These are phyloP conservation scores for Penicillium goetzii DNA, from an alignment of 495 filamentous ascomycete genomes.

Conservation along the genomic window DNA sequence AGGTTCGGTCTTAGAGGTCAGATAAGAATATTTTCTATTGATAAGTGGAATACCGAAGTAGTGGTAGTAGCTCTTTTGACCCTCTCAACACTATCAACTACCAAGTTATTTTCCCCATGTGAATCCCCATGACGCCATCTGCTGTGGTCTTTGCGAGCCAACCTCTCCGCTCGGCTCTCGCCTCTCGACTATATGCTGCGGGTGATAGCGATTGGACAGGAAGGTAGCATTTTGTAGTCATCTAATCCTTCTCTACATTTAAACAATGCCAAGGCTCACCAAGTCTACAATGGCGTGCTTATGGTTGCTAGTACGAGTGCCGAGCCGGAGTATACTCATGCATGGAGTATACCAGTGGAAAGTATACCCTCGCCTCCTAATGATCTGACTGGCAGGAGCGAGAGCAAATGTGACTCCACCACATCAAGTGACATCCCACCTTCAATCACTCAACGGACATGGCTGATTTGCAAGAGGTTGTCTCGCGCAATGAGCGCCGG, in stretches of 20 bases:
- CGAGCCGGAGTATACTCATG: background rate
- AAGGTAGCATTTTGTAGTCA: background rate
- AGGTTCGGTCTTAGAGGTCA: too few relatives aligned
- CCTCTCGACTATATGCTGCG: slow-evolving; percentile 20
- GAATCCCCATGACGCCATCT: slow-evolving; percentile 22
- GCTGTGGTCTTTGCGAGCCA: slow-evolving; percentile 7
- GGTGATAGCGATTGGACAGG: background rate
- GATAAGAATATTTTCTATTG: too few relatives aligned
- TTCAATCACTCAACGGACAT: background rate
- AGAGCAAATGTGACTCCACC: background rate
- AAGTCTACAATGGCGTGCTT: slow-evolving; percentile 23
- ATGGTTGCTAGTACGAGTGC: slow-evolving; percentile 1
- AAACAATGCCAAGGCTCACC: background rate
- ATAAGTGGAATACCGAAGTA: too few relatives aligned
- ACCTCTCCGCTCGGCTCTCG: slow-evolving; percentile 24
- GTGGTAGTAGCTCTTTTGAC: background rate
- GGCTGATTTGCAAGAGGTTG: slow-evolving; percentile 18
- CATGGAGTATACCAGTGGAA: background rate
- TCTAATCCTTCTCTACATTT: background rate
- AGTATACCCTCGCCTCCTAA: background rate
- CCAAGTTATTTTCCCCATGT: slow-evolving; percentile 1
- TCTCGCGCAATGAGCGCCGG: slow-evolving; percentile 26
- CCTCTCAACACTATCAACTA: background rate
- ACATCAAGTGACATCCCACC: slow-evolving; percentile 19
- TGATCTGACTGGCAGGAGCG: background rate